A percentile compares a stretch with the other conserved stretches of the same genome.
Conservation (phyloP, 2,329 filamentous ascomycete genomes). For the Colletotrichum zoysiae region DNA sequence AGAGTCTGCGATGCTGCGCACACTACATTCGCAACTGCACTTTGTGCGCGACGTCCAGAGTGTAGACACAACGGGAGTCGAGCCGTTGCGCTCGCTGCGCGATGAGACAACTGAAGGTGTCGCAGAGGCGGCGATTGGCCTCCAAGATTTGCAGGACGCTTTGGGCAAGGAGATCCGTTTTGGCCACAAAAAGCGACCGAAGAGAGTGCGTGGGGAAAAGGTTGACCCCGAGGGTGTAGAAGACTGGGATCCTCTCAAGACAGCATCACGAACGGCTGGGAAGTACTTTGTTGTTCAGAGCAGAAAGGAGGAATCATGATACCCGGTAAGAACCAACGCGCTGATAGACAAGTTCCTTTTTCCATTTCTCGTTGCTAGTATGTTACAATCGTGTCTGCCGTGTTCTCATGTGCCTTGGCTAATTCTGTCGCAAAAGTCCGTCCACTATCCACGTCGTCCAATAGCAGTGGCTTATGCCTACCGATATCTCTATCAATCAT, state of each 20-base stretch:
- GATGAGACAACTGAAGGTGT: conserved; percentile 77
- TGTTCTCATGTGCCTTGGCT: conserved; percentile 4
- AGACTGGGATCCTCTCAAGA: conserved; percentile 78
- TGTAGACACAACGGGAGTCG: conserved; percentile 79
- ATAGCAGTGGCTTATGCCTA: conserved; percentile 24
- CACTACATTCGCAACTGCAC: conserved; percentile 83
- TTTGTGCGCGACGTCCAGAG: conserved; percentile 90
- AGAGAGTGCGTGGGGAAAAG: conserved; percentile 50
- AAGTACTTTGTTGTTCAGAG: conserved; percentile 84
- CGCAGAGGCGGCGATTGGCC: conserved; percentile 68
- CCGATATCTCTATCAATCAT: conserved; percentile 34
- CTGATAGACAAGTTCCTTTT: conserved; percentile 20
- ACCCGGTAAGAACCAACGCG: conserved; percentile 9
- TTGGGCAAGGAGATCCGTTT: conserved; percentile 71
- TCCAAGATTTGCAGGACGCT: conserved; percentile 68
- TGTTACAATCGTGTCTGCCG: conserved; percentile 16
- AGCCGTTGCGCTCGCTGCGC: conserved; percentile 81
- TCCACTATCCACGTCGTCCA: conserved; percentile 12
- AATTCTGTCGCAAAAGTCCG: conserved; percentile 16
- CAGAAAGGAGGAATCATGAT: conserved; percentile 51
- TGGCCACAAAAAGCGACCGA: conserved; percentile 65
- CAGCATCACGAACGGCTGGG: conserved; percentile 75
- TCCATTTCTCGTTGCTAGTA: conserved; percentile 25
- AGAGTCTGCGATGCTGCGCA: conserved; percentile 78
- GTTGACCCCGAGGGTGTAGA: conserved; percentile 62